phyloP scores from a whole-genome alignment of 2,329 filamentous ascomycete species.

The Colletotrichum viniferum region DNA sequence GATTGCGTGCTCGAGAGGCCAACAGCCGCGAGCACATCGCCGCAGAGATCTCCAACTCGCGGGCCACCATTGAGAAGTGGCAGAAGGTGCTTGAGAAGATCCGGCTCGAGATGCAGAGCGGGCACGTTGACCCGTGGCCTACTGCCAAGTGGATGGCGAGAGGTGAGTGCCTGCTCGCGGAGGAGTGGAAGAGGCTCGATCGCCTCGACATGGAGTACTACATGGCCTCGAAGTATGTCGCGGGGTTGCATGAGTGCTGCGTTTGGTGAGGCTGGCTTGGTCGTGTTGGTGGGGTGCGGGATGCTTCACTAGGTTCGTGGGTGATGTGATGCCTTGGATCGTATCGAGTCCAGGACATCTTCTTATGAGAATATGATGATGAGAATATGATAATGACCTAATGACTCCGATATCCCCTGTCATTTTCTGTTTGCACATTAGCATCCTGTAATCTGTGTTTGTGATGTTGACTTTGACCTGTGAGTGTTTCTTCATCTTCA shows the following conservation, averaged over 20 bases:
- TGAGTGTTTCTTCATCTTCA: background rate
- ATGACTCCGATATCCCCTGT: background rate
- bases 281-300: background rate
- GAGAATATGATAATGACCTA: background rate
- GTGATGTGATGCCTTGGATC: background rate
- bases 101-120: background rate
- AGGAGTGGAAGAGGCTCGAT: background rate
- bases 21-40: background rate
- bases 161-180: background rate
- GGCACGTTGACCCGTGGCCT: rapidly evolving
- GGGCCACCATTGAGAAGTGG: background rate
- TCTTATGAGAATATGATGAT: background rate
- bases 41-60: background rate
- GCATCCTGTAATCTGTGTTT: background rate
- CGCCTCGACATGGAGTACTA: background rate
- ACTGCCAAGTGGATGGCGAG: background rate
- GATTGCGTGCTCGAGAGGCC: background rate
- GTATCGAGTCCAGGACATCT: background rate
- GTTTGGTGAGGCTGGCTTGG: background rate
- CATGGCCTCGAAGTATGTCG: background rate
- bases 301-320: background rate
- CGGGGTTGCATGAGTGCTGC: background rate
- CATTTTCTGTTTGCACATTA: background rate
- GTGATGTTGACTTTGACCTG: background rate
- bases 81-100: background rate